Evolutionary conservation across 306 rosid genomes (phyloP), one percentile per base, ranked within the genome.

Genomic region (Pueraria montana): DNA sequence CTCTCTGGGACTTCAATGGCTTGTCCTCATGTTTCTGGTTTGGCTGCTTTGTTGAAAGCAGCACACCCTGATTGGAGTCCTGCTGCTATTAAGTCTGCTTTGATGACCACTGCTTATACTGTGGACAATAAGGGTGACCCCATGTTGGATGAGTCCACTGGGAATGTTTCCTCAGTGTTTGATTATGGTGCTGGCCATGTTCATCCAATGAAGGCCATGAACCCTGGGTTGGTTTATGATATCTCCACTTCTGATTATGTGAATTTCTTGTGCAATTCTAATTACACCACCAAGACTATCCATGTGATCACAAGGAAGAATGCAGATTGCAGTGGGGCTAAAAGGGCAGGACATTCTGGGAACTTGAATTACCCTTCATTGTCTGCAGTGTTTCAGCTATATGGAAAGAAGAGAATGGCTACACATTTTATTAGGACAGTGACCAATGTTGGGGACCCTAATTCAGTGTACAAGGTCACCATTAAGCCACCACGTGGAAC

Each of bases 1-100:
- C 94, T 94, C 11, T 92, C 97, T 0, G 98, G 98, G 8, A 94
- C 98, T 4, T 94, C 98, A 36, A 94, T 94, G 98, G 98, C 98
- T 27, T 94, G 98, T 21, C 98, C 98, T 49, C 98, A 94, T 48
- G 96, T 94, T 46, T 92, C 96, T 0, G 98, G 98, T 17, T 84
- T 92, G 77, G 98, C 90, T 4, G 98, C 98, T 2, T 78, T 94
- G 91, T 76, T 94, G 40, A 94, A 94, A 84, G 98, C 98, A 0
- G 96, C 97, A 1, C 98, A 94, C 58, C 98, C 98, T 0, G 94
- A 89, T 36, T 94, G 98, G 98, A 91, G 94, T 82, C 94, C 97
- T 0, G 96, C 98, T 6, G 93, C 96, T 0, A 94, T 94, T 21
- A 89, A 86, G 77, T 94, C 98, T 0, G 97, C 98, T 3, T 64